phyloP scores from a whole-genome alignment of 306 rosid species.

The Cicer judaicum region DNA sequence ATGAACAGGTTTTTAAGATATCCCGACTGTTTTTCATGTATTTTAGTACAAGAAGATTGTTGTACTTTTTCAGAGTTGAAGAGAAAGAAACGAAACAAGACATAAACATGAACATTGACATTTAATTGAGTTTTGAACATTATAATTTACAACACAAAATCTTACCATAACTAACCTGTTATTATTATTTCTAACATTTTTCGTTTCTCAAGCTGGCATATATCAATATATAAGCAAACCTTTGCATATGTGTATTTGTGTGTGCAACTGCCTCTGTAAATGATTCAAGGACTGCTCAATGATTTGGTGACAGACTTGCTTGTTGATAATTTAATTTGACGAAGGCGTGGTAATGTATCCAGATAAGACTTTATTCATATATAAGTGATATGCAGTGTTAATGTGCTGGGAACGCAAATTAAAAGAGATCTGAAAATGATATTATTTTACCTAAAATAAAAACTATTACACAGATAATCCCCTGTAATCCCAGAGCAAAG shows the following conservation, averaged over 20 bases:
- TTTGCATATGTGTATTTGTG: not conserved
- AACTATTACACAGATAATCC: too few species aligned
- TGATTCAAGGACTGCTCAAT: not conserved
- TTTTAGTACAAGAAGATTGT: not conserved
- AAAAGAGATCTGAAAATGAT: too few species aligned
- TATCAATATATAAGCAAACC: not conserved
- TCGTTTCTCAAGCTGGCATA: not conserved
- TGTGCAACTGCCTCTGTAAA: not conserved
- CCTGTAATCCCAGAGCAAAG: too few species aligned
- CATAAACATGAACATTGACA: not conserved
- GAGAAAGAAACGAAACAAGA: not conserved
- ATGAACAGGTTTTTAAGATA: constrained; percentile 77
- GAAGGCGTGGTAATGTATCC: too few species aligned
- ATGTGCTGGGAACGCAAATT: too few species aligned
- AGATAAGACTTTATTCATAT: too few species aligned
- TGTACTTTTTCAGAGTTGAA: not conserved
- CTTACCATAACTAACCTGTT: not conserved
- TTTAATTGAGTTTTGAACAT: not conserved
- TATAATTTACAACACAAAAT: not conserved
- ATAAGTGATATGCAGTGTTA: too few species aligned
- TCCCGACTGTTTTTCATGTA: not conserved
- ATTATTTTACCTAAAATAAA: too few species aligned
- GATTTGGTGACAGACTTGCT: too few species aligned
- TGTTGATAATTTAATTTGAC: too few species aligned
- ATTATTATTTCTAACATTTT: not conserved